Evolutionary conservation across 371 early-diverging fungal genomes (phyloP), one percentile per base, ranked within the genome.

Genomic region (Racocetra persica): DNA sequence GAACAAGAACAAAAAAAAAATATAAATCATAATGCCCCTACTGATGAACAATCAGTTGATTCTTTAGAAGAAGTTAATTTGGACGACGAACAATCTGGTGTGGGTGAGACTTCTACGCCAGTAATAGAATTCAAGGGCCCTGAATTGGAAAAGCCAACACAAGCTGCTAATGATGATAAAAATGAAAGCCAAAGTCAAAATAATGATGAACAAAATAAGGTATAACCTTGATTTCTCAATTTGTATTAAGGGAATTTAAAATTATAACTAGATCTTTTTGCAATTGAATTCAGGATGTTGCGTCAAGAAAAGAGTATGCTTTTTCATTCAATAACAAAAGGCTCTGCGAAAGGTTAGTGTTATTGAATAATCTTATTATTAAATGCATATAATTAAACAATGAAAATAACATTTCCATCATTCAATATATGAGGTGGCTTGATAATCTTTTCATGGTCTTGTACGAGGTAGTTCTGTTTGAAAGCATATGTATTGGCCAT

Each of bases 391-490:
- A 38, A 36, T 59, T 55, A 57, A 38, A 22, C 45, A 49, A 52
- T 32, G 38, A 41, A 60, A 1, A 11, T 13, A 22, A 57, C 16
- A 57, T 72, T 52, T 6, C 14, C 11, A 59, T n/a, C 16, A 45
- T 32, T 7, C 24, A 38, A 24, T 24, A 22, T 73, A 45, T 55
- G 22, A 82, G 82, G 82, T 99, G 99, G 99, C 89, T 99, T 82
- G 99, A 99, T 85, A 97, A 98, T 84, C 88, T 98, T 57, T 98
- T 98, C 79, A 97, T 98, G 98, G 96, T 98, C 4, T 86, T 99
- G 57, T 99, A 97, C 81, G 98, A 96, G 82, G 87, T 83, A 74
- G 11, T 26, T 73, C 20, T 36, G 26, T 55, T n/a, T 20, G 38
- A 38, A 38, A 38, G 38, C 38, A 38, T 38, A 38, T 38, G 4